Base-by-base conservation (phyloP, 2,329 filamentous ascomycete species). In the Huntiella bhutanensis region DNA sequence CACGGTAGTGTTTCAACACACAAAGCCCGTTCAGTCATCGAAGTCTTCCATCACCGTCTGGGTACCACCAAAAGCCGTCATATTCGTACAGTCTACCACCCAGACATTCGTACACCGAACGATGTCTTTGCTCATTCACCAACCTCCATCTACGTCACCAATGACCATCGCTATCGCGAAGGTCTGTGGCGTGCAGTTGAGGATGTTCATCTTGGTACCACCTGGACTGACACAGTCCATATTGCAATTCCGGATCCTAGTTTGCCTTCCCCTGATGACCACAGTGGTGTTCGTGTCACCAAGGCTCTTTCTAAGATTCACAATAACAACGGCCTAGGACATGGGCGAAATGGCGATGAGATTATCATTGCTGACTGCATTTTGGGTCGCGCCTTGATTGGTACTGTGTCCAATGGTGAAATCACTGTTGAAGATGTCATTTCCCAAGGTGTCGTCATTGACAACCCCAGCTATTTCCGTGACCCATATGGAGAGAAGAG, bases 381-480 rank as follows among this genome's bases (percentile, higher is more conserved):
- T 1, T 64, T 64, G 6, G 74, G 71, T 0, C 53, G 58, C 1
- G 45, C 77, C n/a, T 64, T 68, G 46, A 36, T 37, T 0, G 47
- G 53, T 1, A 16, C 41, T 6, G 16, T 43, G 8, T 34, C 41
- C 15, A 33, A 16, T 12, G 46, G 53, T 1, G 19, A 47, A 19
- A 47, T 50, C 5, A 44, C 41, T 3, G 33, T 39, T 4, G 49
- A 51, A 4, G 49, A 51, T 12, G 37, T 33, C 8, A 53, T 61
- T 4, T 32, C 45, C n/a, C 33, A 48, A 3, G 33, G 40, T 16
- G 59, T 60, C 37, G 51, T 54, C 37, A 57, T 73, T 46, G 74
- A 79, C 52, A 79, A 79, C 50, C 73, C 74, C 0, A 67, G 56
- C 52, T 78, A 69, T 56, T 79, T 72, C 53, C 48, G 55, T 0